Base-by-base conservation (phyloP, 2,329 filamentous ascomycete species). In the Exutisphaerella laricina region DNA sequence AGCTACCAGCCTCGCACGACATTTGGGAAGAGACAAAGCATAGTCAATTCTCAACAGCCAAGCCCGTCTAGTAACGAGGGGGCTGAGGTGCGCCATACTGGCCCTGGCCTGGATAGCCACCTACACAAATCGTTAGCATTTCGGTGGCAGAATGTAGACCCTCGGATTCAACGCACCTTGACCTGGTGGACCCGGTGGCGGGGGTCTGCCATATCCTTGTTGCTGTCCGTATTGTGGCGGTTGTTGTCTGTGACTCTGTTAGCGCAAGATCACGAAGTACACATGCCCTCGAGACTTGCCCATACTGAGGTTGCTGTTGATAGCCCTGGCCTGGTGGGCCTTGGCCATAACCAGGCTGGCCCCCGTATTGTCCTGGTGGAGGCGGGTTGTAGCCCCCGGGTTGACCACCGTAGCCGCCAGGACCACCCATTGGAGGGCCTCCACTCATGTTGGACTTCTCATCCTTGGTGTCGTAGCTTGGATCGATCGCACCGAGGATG, bases 401-500 rank as follows among this genome's bases (percentile, higher is more conserved):
- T 28, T 51, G 54, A 10, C 53, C 60, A 10, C 58, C 58, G 29
- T 63, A 60, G 33, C 59, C 59, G 20, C 58, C 57, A n/a, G 51
- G 56, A 14, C 58, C 56, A 6, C 60, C 61, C 13, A 55, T 59
- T 32, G 60, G 54, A 13, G 55, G 50, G 14, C 14, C 39, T 23
- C 61, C 61, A 22, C 56, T 55, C 54, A 59, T 56, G 45, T 49
- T 40, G 2, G 53, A 39, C 61, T 78, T 78, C 62, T 83, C 80
- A 50, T 83, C 79, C 61, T 82, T 79, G 54, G 70, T 73, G 51
- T 83, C 79, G 53, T 83, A 83, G 14, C 76, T 78, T 17, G 73
- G 69, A 56, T 84, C 80, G 57, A 84, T 81, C 26, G 79, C 75
- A 47, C 80, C 80, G 18, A 84, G 74, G 38, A 84, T 75, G 45